A percentile compares a stretch with the other conserved stretches of the same genome.
Evolutionary conservation across 345 rosid species (phyloP).

Genomic region (Eucalyptus polybractea): DNA sequence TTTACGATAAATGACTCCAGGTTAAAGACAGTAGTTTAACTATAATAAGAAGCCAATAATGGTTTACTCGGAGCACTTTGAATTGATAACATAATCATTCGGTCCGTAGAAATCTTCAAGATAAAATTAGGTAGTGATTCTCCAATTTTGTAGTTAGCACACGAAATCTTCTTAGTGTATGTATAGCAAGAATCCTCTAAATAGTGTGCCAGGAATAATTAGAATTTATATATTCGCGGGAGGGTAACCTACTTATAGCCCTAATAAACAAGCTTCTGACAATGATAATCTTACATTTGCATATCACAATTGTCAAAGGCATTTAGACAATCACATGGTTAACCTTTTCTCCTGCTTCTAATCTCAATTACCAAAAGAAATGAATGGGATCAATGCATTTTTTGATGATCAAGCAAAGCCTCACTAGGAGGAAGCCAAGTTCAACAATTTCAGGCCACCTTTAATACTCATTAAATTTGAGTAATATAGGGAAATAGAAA

Average conservation of each 20-base stretch:
- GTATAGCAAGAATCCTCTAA: not conserved
- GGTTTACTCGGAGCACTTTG: not conserved
- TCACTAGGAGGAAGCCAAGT: no score
- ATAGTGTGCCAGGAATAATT: fast-evolving
- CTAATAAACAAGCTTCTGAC: no score
- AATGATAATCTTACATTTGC: not conserved
- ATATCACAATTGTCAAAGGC: not conserved
- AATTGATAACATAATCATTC: not conserved
- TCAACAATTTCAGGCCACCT: no score
- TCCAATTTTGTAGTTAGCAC: no score
- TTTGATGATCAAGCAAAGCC: no score
- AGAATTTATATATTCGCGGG: no score
- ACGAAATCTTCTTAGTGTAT: not conserved
- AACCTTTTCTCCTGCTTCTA: no score
- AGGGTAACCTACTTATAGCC: not conserved
- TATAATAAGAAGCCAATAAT: not conserved
- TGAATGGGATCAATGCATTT: no score
- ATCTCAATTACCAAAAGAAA: no score
- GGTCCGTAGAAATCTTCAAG: not conserved
- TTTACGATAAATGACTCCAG: not conserved
- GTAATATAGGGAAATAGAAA: no score
- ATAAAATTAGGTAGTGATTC: no score
- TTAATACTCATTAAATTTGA: no score
- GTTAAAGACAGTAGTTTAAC: not conserved
- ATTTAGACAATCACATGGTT: not conserved